These are phyloP conservation scores for Phytophthora sp. DNA, from an alignment of 352 stramenopile species.

Conservation along the genomic window DNA sequence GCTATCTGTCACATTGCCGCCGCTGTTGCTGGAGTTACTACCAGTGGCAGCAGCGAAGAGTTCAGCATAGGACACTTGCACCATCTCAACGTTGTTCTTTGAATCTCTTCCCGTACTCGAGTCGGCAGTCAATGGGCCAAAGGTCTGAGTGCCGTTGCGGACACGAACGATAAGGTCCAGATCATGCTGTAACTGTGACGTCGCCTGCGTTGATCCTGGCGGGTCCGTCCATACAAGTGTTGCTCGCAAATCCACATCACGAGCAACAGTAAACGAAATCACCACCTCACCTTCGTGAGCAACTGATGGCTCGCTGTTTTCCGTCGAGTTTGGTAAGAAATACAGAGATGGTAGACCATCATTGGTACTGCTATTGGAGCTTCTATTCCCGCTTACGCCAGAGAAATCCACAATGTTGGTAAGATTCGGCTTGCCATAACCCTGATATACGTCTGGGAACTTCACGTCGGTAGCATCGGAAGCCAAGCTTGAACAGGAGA, in stretches of 20 bases:
- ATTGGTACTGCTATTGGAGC: slow-evolving; percentile 16
- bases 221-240: slow-evolving; percentile 86
- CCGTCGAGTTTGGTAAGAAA: slow-evolving; percentile 78
- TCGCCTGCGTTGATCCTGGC: slow-evolving; percentile 63
- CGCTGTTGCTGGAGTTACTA: slow-evolving; percentile 27
- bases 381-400: slow-evolving; percentile 16
- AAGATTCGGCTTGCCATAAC: slow-evolving; percentile 85
- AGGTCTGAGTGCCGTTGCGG: slow-evolving; percentile 57
- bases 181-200: slow-evolving; percentile 78
- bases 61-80: slow-evolving; percentile 72
- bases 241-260: slow-evolving; percentile 66
- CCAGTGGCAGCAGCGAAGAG: slow-evolving; percentile 49
- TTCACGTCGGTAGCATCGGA: slow-evolving; percentile 30
- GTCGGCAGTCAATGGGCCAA: slow-evolving; percentile 65
- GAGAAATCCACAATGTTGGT: slow-evolving; percentile 76
- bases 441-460: slow-evolving; percentile 82
- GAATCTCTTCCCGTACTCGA: slow-evolving; percentile 59
- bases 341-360: slow-evolving; percentile 47
- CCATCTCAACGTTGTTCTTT: slow-evolving; percentile 89
- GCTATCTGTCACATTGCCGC: slow-evolving; percentile 29
- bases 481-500: slow-evolving; percentile 57
- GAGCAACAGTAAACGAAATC: slow-evolving; percentile 75
- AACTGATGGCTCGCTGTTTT: slow-evolving; percentile 63
- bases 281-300: slow-evolving; percentile 59
- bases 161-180: slow-evolving; percentile 76